These are phyloP conservation scores for Blastomyces parvus DNA, from an alignment of 2,329 filamentous ascomycete species.

Conservation along the genomic window DNA sequence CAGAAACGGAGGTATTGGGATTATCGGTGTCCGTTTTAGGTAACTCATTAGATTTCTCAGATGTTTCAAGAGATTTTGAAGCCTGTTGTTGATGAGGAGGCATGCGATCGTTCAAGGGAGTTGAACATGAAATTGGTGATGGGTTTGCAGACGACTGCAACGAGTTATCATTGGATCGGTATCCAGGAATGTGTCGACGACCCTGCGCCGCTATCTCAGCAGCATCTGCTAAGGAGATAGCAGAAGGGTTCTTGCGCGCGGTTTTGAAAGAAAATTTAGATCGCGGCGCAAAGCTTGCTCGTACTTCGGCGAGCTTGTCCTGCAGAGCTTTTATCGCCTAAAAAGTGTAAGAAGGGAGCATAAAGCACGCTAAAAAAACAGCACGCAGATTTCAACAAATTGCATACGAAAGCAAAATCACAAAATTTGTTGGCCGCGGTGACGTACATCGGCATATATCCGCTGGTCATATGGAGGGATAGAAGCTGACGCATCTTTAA, in stretches of 20 bases:
- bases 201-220: slow-evolving; percentile 45
- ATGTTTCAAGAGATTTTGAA: background rate
- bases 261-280: slow-evolving; percentile 76
- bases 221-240: slow-evolving; percentile 41
- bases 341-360: slow-evolving; percentile 9
- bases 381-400: background rate
- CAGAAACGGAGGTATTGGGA: slow-evolving; percentile 14
- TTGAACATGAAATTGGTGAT: slow-evolving; percentile 30
- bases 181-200: slow-evolving; percentile 36
- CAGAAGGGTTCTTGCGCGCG: slow-evolving; percentile 43
- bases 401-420: slow-evolving; percentile 16
- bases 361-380: slow-evolving; percentile 5
- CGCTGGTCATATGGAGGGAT: slow-evolving; percentile 85
- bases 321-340: slow-evolving; percentile 71
- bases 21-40: background rate
- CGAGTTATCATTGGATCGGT: slow-evolving; percentile 33
- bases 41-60: background rate
- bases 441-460: slow-evolving; percentile 64
- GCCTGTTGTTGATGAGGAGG: slow-evolving; percentile 17
- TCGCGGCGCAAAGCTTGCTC: slow-evolving; percentile 59
- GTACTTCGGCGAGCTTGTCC: slow-evolving; percentile 64
- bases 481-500: slow-evolving; percentile 71
- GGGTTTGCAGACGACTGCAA: slow-evolving; percentile 29
- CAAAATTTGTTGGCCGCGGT: slow-evolving; percentile 1
- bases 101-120: slow-evolving; percentile 30